Percentiles rank a stretch among this genome's conserved stretches.
Conservation (phyloP, 208 protist species). For the Leishmania aethiopica region DNA sequence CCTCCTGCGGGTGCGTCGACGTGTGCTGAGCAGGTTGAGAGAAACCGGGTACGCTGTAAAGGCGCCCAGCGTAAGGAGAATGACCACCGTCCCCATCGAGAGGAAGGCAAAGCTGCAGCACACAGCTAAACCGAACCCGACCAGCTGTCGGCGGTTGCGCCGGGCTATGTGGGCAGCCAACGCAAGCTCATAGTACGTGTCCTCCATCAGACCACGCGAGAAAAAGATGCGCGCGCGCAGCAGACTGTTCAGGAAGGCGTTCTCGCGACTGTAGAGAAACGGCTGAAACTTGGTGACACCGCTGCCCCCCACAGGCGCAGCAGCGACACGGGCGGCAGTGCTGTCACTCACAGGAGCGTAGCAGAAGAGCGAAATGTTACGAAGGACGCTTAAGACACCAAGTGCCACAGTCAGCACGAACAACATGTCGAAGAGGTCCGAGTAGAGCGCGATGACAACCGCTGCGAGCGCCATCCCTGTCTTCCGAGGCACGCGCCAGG, state of each 20-base stretch:
- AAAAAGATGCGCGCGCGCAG: slow-evolving; percentile 79
- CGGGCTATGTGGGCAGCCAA: slow-evolving; percentile 57
- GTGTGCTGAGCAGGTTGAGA: slow-evolving; percentile 38
- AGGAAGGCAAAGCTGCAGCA: slow-evolving; percentile 38
- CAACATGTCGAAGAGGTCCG: slow-evolving; percentile 54
- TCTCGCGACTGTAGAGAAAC: slow-evolving; percentile 74
- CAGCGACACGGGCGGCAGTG: slow-evolving; percentile 5
- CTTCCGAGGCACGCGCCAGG: slow-evolving; percentile 65
- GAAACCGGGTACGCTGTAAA: slow-evolving; percentile 61
- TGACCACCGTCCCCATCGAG: slow-evolving; percentile 49
- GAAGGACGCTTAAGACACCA: slow-evolving; percentile 39
- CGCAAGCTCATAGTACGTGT: slow-evolving; percentile 82
- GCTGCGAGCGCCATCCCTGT: slow-evolving; percentile 64
- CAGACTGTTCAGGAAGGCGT: slow-evolving; percentile 74
- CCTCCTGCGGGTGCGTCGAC: slow-evolving; percentile 28
- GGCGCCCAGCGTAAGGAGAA: slow-evolving; percentile 37
- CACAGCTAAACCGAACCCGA: slow-evolving; percentile 22
- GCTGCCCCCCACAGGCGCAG: slow-evolving; percentile 28
- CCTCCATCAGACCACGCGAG: slow-evolving; percentile 70
- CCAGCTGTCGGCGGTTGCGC: slow-evolving; percentile 34
- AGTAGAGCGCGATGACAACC: slow-evolving; percentile 43
- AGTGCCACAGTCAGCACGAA: slow-evolving; percentile 52
- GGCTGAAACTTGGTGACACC: slow-evolving; percentile 34
- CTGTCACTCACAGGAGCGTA: slow-evolving; percentile 40
- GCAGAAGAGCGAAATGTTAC: slow-evolving; percentile 60